Evolutionary conservation across 2,329 filamentous ascomycete species (phyloP).

Genomic region (Alternaria alternata): DNA sequence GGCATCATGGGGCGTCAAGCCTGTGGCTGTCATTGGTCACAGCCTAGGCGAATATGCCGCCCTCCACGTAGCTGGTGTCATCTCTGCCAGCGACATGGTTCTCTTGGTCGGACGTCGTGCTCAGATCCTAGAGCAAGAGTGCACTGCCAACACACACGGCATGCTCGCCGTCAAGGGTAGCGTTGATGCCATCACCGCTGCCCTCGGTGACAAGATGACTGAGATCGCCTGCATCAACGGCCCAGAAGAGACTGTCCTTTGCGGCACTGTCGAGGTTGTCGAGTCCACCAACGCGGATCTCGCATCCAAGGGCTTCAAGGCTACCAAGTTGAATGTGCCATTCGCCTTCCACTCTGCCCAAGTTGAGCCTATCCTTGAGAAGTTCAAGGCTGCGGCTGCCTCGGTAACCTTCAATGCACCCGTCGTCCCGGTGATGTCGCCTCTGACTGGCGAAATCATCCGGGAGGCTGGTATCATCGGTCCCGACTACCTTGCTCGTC

Average conservation of each 20-base stretch:
- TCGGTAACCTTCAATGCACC: slow-evolving; percentile 66
- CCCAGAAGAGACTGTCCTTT: slow-evolving; percentile 77
- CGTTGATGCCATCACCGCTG: slow-evolving; percentile 62
- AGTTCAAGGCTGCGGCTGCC: slow-evolving; percentile 64
- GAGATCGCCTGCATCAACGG: slow-evolving; percentile 79
- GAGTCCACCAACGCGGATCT: slow-evolving; percentile 62
- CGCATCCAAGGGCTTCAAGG: slow-evolving; percentile 64
- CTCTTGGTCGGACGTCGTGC: slow-evolving; percentile 75
- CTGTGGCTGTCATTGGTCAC: slow-evolving; percentile 62
- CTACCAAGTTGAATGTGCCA: slow-evolving; percentile 69
- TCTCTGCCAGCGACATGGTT: slow-evolving; percentile 75
- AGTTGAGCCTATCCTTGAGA: slow-evolving; percentile 68
- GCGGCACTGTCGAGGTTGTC: slow-evolving; percentile 67
- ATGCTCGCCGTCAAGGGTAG: slow-evolving; percentile 69
- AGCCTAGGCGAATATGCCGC: slow-evolving; percentile 79
- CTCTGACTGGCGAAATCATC: slow-evolving; percentile 69
- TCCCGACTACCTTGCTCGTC: slow-evolving; percentile 69
- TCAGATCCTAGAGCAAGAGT: slow-evolving; percentile 69
- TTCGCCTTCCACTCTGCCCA: slow-evolving; percentile 74
- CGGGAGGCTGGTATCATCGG: slow-evolving; percentile 64
- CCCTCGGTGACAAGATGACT: slow-evolving; percentile 59
- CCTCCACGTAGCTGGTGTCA: slow-evolving; percentile 73
- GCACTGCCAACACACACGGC: slow-evolving; percentile 70
- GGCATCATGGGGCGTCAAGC: slow-evolving; percentile 63
- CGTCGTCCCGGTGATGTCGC: slow-evolving; percentile 70